Conservation (phyloP, 2,329 filamentous ascomycete genomes). For the Cryphonectria naterciae region DNA sequence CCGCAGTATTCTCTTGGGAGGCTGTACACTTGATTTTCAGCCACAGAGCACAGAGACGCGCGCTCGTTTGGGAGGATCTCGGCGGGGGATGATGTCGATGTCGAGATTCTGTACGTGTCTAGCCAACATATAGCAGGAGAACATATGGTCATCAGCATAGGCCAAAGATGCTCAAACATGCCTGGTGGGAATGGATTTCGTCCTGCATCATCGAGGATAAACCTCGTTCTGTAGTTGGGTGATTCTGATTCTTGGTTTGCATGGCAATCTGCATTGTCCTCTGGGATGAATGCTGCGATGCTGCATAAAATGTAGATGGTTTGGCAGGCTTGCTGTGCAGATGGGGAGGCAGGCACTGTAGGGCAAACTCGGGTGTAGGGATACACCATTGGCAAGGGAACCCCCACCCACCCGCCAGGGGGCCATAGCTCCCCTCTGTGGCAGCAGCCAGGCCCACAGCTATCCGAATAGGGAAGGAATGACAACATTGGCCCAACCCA, state of each 20-base stretch:
- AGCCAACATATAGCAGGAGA: background rate
- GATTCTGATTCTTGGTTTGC: background rate
- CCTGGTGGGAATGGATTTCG: background rate
- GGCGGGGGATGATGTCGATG: too few species aligned
- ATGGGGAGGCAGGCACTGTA: background rate
- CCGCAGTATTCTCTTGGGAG: constrained; percentile 53
- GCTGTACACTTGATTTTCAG: constrained; percentile 31
- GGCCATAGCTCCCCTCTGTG: constrained; percentile 13
- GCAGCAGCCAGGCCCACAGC: constrained; percentile 12
- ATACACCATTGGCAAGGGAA: background rate
- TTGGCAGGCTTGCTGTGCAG: background rate
- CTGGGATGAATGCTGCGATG: background rate
- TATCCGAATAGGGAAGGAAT: constrained; percentile 26
- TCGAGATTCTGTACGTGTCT: background rate
- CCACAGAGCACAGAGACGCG: background rate
- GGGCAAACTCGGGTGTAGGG: background rate
- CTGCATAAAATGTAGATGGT: too few species aligned
- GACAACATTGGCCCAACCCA: constrained; percentile 19
- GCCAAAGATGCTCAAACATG: background rate
- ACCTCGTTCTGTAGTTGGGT: background rate
- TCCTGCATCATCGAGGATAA: background rate
- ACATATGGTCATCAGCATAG: background rate
- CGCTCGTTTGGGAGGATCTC: background rate
- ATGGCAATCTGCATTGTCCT: background rate
- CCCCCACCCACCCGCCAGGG: background rate